Conservation (phyloP, 495 filamentous ascomycete genomes). For the Aspergillus wentii region DNA sequence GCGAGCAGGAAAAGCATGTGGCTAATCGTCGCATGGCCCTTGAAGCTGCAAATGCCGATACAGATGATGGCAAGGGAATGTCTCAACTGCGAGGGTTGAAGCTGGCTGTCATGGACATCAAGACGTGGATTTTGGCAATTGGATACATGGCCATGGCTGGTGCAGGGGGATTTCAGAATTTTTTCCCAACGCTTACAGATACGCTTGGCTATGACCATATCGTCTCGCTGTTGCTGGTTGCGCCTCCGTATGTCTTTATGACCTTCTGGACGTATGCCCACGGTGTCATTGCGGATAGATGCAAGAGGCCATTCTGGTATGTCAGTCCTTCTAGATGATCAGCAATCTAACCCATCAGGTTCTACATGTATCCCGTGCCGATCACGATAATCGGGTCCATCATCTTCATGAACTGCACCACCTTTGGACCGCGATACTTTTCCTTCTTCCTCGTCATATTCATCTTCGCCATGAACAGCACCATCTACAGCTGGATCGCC, state of each 20-base stretch:
- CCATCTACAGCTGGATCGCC: conserved; percentile 38
- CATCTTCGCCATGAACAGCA: conserved; percentile 34
- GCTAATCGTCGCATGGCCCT: conserved; percentile 34
- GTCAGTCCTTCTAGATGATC: no score
- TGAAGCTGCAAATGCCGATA: conserved; percentile 26
- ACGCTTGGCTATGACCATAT: conserved; percentile 31
- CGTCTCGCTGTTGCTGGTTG: conserved; percentile 35
- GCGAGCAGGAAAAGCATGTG: conserved; percentile 29
- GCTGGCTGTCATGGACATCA: conserved; percentile 35
- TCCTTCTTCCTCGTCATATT: conserved; percentile 42
- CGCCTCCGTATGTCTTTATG: conserved; percentile 42
- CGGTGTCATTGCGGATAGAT: conserved; percentile 26
- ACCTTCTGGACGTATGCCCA: conserved; percentile 29
- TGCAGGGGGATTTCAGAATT: conserved; percentile 36
- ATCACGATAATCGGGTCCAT: conserved; percentile 33
- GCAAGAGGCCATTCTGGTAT: conserved; percentile 36
- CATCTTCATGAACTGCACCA: conserved; percentile 31
- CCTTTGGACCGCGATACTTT: conserved; percentile 34
- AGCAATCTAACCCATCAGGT: no score
- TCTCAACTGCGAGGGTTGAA: conserved; percentile 31
- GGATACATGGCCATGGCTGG: conserved; percentile 34
- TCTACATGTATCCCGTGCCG: conserved; percentile 33
- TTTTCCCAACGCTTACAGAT: conserved; percentile 38
- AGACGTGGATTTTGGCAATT: conserved; percentile 32
- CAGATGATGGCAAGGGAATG: conserved; percentile 30